Percentiles rank a stretch among this genome's conserved stretches.
phyloP scores from a whole-genome alignment of 225 moss, liverwort and hornwort species.

The Lunularia cruciata region DNA sequence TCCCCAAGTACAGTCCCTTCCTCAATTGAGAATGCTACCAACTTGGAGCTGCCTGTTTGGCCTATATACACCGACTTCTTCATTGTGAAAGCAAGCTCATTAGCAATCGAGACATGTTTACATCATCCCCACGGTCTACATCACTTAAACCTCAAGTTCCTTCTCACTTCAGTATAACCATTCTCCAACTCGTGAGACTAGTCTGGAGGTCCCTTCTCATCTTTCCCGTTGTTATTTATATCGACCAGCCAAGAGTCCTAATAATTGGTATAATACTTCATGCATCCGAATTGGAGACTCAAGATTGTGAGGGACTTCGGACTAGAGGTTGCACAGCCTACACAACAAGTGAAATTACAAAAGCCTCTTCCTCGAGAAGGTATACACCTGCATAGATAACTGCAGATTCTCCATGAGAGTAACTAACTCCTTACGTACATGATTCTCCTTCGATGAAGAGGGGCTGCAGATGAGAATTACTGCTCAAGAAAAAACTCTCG shows the following conservation, averaged over 20 bases:
- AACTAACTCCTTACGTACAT: background rate
- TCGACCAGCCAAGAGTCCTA: background rate
- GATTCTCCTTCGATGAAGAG: background rate
- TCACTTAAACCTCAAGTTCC: background rate
- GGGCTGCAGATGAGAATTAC: constrained; percentile 1
- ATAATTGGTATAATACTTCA: background rate
- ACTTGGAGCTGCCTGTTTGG: background rate
- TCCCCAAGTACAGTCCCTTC: background rate
- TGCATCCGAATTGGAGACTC: background rate
- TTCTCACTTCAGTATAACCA: background rate
- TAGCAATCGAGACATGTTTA: background rate
- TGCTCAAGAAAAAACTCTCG: background rate
- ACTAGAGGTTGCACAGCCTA: background rate
- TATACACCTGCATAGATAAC: background rate
- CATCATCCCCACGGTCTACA: background rate
- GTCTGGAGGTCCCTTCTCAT: background rate
- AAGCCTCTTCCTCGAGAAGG: background rate
- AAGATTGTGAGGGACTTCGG: background rate
- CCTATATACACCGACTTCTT: background rate
- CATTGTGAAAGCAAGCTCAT: background rate
- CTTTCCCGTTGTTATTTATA: background rate
- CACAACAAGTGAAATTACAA: constrained; percentile 4
- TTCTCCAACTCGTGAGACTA: background rate
- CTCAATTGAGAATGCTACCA: background rate
- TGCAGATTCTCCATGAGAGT: background rate